Evolutionary conservation across 768 basidiomycete genomes (phyloP).

Genomic region (Leccinum pellstonianum): DNA sequence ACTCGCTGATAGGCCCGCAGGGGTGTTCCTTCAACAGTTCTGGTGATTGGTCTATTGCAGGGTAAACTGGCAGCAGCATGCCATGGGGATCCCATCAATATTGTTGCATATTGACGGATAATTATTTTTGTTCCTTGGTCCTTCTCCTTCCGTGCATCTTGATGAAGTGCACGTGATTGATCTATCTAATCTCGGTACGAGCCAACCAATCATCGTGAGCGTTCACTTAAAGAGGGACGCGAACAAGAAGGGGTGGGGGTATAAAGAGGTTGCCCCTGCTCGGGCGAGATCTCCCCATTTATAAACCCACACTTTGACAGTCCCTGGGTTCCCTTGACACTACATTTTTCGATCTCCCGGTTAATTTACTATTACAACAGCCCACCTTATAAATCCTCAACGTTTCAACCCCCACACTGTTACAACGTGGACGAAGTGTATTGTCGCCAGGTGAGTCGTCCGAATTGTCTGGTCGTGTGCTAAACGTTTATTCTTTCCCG

Average conservation of each 20-base stretch:
- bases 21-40: background rate
- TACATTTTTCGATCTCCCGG: background rate
- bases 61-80: background rate
- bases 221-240: too few species aligned
- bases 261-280: background rate
- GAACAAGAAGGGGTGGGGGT: too few species aligned
- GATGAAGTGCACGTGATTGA: background rate
- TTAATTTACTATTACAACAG: conserved; percentile 3
- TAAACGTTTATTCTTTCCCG: background rate
- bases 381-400: conserved; percentile 8
- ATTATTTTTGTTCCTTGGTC: background rate
- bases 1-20: too few species aligned
- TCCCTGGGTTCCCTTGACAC: background rate
- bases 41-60: background rate
- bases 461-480: background rate
- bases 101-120: background rate
- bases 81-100: background rate
- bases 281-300: conserved; percentile 4
- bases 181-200: background rate
- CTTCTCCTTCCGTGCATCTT: background rate
- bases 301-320: background rate
- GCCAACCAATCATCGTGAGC: too few species aligned
- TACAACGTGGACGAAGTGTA: conserved; percentile 8
- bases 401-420: background rate
- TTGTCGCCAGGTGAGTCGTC: background rate